Evolutionary conservation across 768 basidiomycete genomes (phyloP).

Genomic region (Sistotremastrum suecicum): DNA sequence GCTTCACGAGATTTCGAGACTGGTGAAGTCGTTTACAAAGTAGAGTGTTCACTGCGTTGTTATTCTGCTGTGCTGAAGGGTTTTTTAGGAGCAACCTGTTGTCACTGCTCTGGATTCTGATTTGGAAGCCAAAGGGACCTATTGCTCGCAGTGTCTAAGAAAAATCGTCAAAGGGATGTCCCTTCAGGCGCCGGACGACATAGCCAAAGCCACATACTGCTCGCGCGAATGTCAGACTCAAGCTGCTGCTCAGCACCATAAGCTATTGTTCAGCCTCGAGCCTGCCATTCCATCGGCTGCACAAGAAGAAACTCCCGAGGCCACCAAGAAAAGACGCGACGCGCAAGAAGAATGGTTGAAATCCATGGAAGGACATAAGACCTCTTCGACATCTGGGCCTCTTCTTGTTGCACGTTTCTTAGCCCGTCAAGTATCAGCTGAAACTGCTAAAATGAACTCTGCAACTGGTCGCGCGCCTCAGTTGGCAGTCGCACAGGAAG

Average conservation of each 20-base stretch:
- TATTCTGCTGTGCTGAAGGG: background rate
- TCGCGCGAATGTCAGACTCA: constrained; percentile 49
- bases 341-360: constrained; percentile 43
- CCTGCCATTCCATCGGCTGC: constrained; percentile 38
- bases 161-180: constrained; percentile 31
- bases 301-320: constrained; percentile 15
- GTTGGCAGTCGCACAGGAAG: constrained; percentile 19
- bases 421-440: constrained; percentile 53
- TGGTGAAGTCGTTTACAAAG: constrained; percentile 72
- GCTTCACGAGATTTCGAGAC: constrained; percentile 51
- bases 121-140: constrained; percentile 47
- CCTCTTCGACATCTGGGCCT: constrained; percentile 26
- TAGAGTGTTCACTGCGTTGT: constrained; percentile 12
- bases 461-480: constrained; percentile 10
- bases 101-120: constrained; percentile 61
- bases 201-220: constrained; percentile 52
- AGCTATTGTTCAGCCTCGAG: constrained; percentile 58
- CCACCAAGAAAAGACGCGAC: constrained; percentile 29
- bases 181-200: constrained; percentile 33
- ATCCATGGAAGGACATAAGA: constrained; percentile 11
- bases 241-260: constrained; percentile 45
- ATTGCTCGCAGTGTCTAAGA: constrained; percentile 67
- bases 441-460: constrained; percentile 36
- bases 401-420: constrained; percentile 59
- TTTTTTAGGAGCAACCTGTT: constrained; percentile 55